A percentile compares a stretch with the other conserved stretches of the same genome.
phyloP scores from a whole-genome alignment of 1,284 basidiomycete genomes.

The Erythrobasidium hasegawianum region DNA sequence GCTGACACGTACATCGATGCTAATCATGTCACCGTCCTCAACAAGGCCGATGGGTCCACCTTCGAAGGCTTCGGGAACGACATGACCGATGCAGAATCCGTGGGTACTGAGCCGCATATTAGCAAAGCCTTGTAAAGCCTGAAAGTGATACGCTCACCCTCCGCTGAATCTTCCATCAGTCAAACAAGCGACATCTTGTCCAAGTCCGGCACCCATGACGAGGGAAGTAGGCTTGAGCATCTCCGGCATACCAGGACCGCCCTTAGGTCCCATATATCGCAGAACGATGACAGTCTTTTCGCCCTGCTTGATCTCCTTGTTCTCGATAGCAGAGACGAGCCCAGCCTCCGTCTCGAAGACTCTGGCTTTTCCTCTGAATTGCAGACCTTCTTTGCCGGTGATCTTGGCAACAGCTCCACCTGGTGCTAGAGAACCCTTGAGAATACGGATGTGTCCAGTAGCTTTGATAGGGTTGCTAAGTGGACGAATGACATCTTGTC shows the following conservation, averaged over 20 bases:
- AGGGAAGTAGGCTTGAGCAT: slow-evolving; percentile 89
- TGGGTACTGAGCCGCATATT: slow-evolving; percentile 57
- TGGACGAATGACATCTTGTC: slow-evolving; percentile 78
- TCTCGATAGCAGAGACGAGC: slow-evolving; percentile 78
- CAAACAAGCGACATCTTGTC: slow-evolving; percentile 82
- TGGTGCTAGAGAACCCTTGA: slow-evolving; percentile 85
- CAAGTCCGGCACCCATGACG: slow-evolving; percentile 87
- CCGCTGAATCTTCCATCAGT: slow-evolving; percentile 97
- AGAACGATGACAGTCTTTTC: slow-evolving; percentile 83
- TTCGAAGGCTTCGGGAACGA: slow-evolving; percentile 70
- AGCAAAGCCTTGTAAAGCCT: slow-evolving; percentile 43
- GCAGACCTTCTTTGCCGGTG: slow-evolving; percentile 89
- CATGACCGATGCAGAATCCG: slow-evolving; percentile 87
- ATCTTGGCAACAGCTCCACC: slow-evolving; percentile 92
- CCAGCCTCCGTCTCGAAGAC: slow-evolving; percentile 73
- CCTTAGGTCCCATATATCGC: slow-evolving; percentile 82
- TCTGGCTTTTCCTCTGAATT: slow-evolving; percentile 80
- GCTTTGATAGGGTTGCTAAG: slow-evolving; percentile 79
- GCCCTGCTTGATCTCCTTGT: slow-evolving; percentile 77
- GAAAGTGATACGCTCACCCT: slow-evolving; percentile 57
- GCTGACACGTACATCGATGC: slow-evolving; percentile 58
- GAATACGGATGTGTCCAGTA: slow-evolving; percentile 82
- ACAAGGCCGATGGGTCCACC: slow-evolving; percentile 89
- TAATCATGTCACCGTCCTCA: slow-evolving; percentile 75
- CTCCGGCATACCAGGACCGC: slow-evolving; percentile 85